These are phyloP conservation scores for Chaetomiaceae sp. DNA, from an alignment of 2,329 filamentous ascomycete genomes.

Conservation along the genomic window DNA sequence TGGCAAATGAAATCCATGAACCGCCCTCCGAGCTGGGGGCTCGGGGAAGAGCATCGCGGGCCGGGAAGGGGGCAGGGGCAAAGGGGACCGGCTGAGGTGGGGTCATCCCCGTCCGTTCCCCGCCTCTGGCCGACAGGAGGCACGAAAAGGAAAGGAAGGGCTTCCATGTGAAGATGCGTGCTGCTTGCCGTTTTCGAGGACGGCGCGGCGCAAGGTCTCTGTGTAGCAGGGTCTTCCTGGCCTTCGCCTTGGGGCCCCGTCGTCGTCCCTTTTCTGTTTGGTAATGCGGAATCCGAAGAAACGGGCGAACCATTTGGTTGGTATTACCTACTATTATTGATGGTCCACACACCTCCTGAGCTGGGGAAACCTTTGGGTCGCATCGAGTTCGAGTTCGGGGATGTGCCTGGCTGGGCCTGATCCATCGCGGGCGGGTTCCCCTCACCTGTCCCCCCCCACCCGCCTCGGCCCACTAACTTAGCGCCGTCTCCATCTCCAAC, in stretches of 20 bases:
- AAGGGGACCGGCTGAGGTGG: not conserved
- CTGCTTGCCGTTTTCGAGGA: not conserved
- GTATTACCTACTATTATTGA: not conserved
- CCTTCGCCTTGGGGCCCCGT: not conserved
- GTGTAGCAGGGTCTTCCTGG: not conserved
- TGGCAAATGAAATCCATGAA: not conserved
- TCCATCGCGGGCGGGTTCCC: not conserved
- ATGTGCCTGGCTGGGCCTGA: not conserved
- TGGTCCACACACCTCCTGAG: too few species aligned
- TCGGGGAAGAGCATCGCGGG: not conserved
- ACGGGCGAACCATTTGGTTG: not conserved
- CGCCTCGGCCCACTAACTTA: not conserved
- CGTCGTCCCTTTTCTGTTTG: not conserved
- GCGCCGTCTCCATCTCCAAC: conserved; percentile 1
- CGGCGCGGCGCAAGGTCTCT: not conserved
- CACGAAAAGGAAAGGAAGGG: too few species aligned
- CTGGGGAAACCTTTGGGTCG: too few species aligned
- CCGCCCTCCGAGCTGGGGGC: not conserved
- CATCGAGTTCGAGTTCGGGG: too few species aligned
- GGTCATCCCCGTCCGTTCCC: not conserved
- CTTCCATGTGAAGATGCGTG: not conserved
- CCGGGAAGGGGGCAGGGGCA: not conserved
- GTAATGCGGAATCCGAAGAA: not conserved
- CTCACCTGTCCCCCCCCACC: not conserved
- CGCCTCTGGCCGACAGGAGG: not conserved